Conservation (phyloP, 192 early-diverging fungal species). For the Haplosporangium gracile region DNA sequence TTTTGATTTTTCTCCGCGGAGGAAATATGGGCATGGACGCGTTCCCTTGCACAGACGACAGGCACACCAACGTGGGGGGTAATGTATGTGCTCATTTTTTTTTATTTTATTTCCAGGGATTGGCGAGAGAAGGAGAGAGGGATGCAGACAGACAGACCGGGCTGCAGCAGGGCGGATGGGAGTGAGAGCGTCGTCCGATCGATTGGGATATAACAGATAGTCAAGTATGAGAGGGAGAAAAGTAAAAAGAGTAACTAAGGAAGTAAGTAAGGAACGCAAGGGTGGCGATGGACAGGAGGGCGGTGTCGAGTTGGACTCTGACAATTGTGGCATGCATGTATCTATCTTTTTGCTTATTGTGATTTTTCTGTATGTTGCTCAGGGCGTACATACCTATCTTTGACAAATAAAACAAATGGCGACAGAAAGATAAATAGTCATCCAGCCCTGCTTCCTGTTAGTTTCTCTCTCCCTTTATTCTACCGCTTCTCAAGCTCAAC, state of each 20-base stretch:
- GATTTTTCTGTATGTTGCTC: neutral
- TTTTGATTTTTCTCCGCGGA: neutral
- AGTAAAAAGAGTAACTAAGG: no score
- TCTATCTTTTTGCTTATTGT: no score
- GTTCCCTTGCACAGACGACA: slow-evolving; percentile 1
- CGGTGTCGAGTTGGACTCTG: neutral
- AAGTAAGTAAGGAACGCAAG: no score
- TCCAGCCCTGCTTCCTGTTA: no score
- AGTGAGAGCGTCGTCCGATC: slow-evolving; percentile 1
- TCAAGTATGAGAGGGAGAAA: no score
- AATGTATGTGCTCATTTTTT: neutral
- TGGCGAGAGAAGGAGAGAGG: neutral
- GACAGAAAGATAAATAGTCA: neutral
- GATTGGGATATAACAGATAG: neutral
- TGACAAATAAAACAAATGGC: neutral
- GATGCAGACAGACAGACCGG: neutral
- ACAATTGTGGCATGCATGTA: neutral
- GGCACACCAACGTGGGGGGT: neutral
- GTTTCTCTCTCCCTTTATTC: neutral
- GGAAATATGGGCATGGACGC: neutral
- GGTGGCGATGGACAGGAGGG: neutral
- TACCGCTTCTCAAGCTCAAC: neutral
- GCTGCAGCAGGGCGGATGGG: neutral
- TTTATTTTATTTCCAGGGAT: neutral
- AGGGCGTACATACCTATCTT: neutral